Base-by-base conservation (phyloP, 2,329 filamentous ascomycete species). In the Phyllosticta paracitricarpa region DNA sequence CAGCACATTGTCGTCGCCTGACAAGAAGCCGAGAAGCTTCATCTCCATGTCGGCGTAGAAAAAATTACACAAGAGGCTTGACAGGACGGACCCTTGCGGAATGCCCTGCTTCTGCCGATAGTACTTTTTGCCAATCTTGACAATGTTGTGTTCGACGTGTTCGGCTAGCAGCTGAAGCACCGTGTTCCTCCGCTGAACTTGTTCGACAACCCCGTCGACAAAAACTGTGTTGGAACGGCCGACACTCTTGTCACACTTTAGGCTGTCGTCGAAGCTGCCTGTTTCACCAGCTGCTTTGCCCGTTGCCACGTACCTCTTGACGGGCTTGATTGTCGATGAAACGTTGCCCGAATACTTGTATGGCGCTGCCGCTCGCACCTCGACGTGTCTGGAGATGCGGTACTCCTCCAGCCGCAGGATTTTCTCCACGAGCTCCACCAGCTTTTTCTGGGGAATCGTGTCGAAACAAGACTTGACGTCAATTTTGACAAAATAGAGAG, bases 401-500 rank as follows among this genome's bases (percentile, higher is more conserved):
- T 99, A 99, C 24, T 78, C 76, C 2, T 80, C 73, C 62, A 88
- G 64, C 73, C 83, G 65, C 82, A 84, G 58, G 70, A 85, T 62
- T 65, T 73, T 70, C 52, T 79, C 76, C 64, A 95, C 82, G 26
- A 97, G 77, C 25, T 79, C 71, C 35, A 97, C 70, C 19, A 97
- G 78, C 0, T 84, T 83, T 26, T 82, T 75, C 71, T 97, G 94
- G 0, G 94, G 94, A 54, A 99, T 97, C 0, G 89, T 96, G 73
- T 99, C 94, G 71, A 97, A 99, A 67, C 93, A 96, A 2, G 90
- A 85, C 70, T 89, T 84, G 22, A 99, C 92, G 69, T 99, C 94
- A 12, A 96, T 79, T 71, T 99, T 99, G 63, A 87, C 92, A 74
- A 97, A 96, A 73, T 89, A 97, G 1, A 97, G 75, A 4, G 73